Evolutionary conservation across 2,329 filamentous ascomycete species (phyloP), one percentile per base, ranked within the genome.

Genomic region (Cadophora sp.): DNA sequence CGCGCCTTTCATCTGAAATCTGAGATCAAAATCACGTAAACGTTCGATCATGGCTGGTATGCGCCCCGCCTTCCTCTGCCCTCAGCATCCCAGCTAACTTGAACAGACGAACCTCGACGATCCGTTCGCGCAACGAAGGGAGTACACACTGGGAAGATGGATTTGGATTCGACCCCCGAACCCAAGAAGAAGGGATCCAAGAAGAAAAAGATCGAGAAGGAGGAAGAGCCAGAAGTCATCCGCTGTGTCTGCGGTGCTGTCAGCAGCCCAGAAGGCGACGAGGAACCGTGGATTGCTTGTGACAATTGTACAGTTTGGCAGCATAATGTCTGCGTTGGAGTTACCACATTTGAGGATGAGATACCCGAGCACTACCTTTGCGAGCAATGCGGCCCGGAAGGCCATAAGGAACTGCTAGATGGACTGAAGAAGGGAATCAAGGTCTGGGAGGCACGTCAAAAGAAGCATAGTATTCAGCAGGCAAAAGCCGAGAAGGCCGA

Each of bases 71-170:
- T 51, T 59, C 33, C 43, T 39, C 39, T 39, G 6, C 3, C 27
- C n/a, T 39, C 13, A 16, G 45, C 41, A 30, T 39, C 45, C 64
- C 51, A 58, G 69, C 74, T 76, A 72, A 76, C 67, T 65, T 27
- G 48, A 59, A 64, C 68, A 91, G 89, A 91, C 72, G 95, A 97
- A 86, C 92, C 94, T 67, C 91, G 96, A 79, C 92, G 96, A 78
- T 99, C 96, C 51, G 94, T 96, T 72, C 91, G 96, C 76, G 94
- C 95, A 75, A 99, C 96, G 71, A 99, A 99, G 78, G 96, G 96
- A 78, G 94, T 97, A 76, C 94, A 98, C 80, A 91, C 89, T 30
- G 97, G 97, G 80, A 91, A 91, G 72, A 90, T 93, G 73, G 94
- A 97, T 76, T 85, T 92, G 73, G 91, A 93, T 67, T 83, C 85